Percentiles rank a stretch among this genome's conserved stretches.
Conservation (phyloP, 2,329 filamentous ascomycete genomes). For the Colletotrichum gigasporum region DNA sequence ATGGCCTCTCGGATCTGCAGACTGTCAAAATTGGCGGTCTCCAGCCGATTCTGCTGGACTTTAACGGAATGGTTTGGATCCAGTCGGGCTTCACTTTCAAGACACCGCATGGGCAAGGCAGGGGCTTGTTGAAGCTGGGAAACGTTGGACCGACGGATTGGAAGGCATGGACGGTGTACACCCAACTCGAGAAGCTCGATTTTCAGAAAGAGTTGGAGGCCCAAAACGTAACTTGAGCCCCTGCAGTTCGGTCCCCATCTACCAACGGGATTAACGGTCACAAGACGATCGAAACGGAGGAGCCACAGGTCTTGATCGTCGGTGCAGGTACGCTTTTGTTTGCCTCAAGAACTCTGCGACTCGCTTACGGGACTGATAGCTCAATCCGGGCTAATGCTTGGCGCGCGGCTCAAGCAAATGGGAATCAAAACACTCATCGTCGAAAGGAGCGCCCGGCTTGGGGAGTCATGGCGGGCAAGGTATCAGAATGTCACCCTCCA, state of each 20-base stretch:
- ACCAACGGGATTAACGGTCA: constrained; percentile 38
- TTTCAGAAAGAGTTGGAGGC: constrained; percentile 26
- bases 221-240: not conserved
- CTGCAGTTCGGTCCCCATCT: not conserved
- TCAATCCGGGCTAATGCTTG: constrained; percentile 51
- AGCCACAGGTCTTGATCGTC: constrained; percentile 48
- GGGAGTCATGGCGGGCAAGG: constrained; percentile 60
- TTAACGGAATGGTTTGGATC: constrained; percentile 30
- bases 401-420: constrained; percentile 40
- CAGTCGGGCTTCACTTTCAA: constrained; percentile 34
- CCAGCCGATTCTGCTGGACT: constrained; percentile 28
- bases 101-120: constrained; percentile 33
- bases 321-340: constrained; percentile 43
- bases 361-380: constrained; percentile 38
- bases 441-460: constrained; percentile 54
- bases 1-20: constrained; percentile 10
- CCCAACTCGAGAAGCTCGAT: constrained; percentile 37
- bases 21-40: constrained; percentile 22
- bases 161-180: constrained; percentile 38
- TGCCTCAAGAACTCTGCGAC: not conserved
- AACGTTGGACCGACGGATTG: constrained; percentile 30
- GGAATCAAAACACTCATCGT: constrained; percentile 47
- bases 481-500: constrained; percentile 45
- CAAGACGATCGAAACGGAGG: constrained; percentile 33
- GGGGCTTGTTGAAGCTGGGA: constrained; percentile 34